phyloP scores from a whole-genome alignment of 2,329 filamentous ascomycete genomes.

The Penicillium paneum region DNA sequence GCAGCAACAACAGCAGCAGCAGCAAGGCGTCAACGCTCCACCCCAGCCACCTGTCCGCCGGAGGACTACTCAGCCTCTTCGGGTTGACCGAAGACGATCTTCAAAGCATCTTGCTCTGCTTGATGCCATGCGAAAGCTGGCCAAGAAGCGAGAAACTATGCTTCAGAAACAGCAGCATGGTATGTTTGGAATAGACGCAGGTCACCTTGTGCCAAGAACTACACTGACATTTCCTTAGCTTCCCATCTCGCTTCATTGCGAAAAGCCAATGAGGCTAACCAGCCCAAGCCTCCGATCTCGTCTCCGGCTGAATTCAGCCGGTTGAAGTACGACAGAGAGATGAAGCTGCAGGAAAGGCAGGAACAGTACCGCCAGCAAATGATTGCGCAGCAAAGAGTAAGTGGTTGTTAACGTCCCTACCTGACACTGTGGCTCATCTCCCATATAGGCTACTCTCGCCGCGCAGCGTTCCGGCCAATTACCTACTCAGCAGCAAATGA shows the following conservation, averaged over 20 bases:
- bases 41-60: slow-evolving; percentile 59
- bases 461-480: slow-evolving; percentile 44
- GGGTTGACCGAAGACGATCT: slow-evolving; percentile 82
- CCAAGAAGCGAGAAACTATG: slow-evolving; percentile 85
- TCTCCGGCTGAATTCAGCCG: slow-evolving; percentile 90
- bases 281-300: slow-evolving; percentile 59
- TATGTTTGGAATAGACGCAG: slow-evolving; percentile 28
- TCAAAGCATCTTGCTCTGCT: slow-evolving; percentile 84
- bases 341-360: slow-evolving; percentile 58
- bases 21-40: slow-evolving; percentile 50
- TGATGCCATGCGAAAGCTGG: slow-evolving; percentile 91
- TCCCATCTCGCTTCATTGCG: slow-evolving; percentile 73
- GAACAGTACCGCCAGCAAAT: slow-evolving; percentile 64
- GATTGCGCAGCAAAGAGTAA: slow-evolving; percentile 53
- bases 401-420: slow-evolving; percentile 3
- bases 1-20: slow-evolving; percentile 53
- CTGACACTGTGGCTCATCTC: slow-evolving; percentile 12
- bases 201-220: background rate
- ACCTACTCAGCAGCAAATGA: slow-evolving; percentile 39
- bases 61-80: slow-evolving; percentile 70
- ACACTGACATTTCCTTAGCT: slow-evolving; percentile 38
- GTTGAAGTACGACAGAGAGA: slow-evolving; percentile 81
- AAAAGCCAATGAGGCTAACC: slow-evolving; percentile 69
- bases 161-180: slow-evolving; percentile 83
- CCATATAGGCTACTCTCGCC: slow-evolving; percentile 39